Evolutionary conservation across 2,329 filamentous ascomycete species (phyloP).

Genomic region (Nigrospora osmanthi): DNA sequence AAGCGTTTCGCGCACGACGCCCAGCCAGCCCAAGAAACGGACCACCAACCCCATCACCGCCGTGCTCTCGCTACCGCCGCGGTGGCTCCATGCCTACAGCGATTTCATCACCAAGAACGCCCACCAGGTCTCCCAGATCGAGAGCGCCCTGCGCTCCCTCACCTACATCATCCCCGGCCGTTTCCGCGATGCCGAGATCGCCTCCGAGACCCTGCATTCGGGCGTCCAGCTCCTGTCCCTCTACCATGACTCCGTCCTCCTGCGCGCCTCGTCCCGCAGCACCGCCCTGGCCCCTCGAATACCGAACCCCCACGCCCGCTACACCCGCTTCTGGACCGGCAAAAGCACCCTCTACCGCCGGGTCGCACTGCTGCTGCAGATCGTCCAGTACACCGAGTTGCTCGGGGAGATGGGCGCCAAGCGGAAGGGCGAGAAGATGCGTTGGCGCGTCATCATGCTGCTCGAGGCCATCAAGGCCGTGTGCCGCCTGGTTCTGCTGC

Average conservation of each 20-base stretch:
- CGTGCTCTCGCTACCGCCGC: constrained; percentile 51
- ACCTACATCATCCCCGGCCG: constrained; percentile 94
- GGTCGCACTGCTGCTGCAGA: constrained; percentile 74
- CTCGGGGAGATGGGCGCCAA: constrained; percentile 98
- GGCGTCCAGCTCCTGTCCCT: constrained; percentile 83
- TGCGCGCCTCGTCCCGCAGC: constrained; percentile 56
- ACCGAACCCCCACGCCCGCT: constrained; percentile 53
- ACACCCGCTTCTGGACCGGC: constrained; percentile 59
- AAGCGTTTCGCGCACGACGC: too few species aligned
- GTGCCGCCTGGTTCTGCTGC: constrained; percentile 72
- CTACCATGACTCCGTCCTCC: constrained; percentile 85
- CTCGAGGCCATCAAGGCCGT: constrained; percentile 82
- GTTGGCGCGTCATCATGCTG: constrained; percentile 82
- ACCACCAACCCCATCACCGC: constrained; percentile 24
- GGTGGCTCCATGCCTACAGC: constrained; percentile 66
- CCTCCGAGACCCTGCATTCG: constrained; percentile 86
- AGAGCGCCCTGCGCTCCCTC: constrained; percentile 83
- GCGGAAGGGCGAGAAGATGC: constrained; percentile 68
- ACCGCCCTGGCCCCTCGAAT: constrained; percentile 44
- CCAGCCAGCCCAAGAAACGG: too few species aligned
- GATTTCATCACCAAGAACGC: constrained; percentile 95
- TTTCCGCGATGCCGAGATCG: constrained; percentile 87
- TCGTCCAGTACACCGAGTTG: constrained; percentile 90
- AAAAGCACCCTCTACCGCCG: constrained; percentile 66
- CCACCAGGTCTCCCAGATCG: constrained; percentile 88